Percentiles rank a stretch among this genome's conserved stretches.
Conservation (phyloP, 2,329 filamentous ascomycete species). For the Torrubiella hemipterigena region DNA sequence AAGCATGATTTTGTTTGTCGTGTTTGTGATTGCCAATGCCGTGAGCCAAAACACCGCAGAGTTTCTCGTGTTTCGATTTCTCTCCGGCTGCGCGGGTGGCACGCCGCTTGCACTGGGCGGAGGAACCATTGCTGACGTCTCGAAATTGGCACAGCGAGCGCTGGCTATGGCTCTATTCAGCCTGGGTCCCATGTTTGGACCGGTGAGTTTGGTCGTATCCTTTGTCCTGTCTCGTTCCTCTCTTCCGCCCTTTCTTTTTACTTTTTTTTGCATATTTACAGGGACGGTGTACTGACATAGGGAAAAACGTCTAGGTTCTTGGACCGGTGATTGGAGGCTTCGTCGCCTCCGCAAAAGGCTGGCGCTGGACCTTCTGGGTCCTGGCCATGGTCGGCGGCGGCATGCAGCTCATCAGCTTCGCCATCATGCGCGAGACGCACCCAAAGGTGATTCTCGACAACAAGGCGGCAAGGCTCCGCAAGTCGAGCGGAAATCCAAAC, state of each 20-base stretch:
- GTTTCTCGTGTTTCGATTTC: constrained; percentile 48
- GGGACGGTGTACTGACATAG: too few species aligned
- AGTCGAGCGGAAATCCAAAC: constrained; percentile 15
- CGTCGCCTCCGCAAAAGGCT: constrained; percentile 30
- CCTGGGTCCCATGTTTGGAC: constrained; percentile 46
- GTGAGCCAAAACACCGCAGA: constrained; percentile 48
- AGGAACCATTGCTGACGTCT: constrained; percentile 52
- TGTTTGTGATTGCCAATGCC: constrained; percentile 26
- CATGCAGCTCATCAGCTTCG: neutral
- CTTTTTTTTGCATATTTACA: too few species aligned
- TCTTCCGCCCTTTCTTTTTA: too few species aligned
- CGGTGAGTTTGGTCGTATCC: too few species aligned
- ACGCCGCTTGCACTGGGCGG: constrained; percentile 54
- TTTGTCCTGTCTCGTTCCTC: too few species aligned
- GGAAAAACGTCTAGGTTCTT: too few species aligned
- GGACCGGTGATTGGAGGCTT: constrained; percentile 28
- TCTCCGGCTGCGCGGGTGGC: constrained; percentile 44
- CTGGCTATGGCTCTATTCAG: constrained; percentile 52
- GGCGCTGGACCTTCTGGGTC: constrained; percentile 39
- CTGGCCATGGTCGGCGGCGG: constrained; percentile 24
- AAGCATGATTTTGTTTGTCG: constrained; percentile 37
- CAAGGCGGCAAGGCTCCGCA: constrained; percentile 17
- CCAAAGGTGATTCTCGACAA: constrained; percentile 14
- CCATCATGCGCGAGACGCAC: constrained; percentile 18
- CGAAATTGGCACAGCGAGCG: constrained; percentile 41